phyloP scores from a whole-genome alignment of 1,284 basidiomycete species.

The Ceratobasidium sp. region DNA sequence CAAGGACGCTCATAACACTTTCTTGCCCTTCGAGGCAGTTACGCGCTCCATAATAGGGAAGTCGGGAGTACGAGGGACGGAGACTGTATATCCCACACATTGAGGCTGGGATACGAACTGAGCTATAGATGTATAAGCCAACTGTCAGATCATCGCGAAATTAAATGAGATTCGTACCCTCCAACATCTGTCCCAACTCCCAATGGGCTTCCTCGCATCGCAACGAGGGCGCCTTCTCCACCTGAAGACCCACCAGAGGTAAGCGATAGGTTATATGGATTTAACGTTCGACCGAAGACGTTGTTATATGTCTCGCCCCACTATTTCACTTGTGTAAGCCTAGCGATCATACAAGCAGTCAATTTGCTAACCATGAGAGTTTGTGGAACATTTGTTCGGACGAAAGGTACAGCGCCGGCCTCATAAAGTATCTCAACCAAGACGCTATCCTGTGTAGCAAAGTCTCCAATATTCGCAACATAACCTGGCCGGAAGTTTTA shows the following conservation, averaged over 20 bases:
- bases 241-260: conserved; percentile 70
- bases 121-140: conserved; percentile 54
- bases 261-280: conserved; percentile 65
- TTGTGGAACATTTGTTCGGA: conserved; percentile 77
- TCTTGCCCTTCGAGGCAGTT: conserved; percentile 77
- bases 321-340: conserved; percentile 46
- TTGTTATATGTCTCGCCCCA: conserved; percentile 71
- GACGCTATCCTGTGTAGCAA: conserved; percentile 64
- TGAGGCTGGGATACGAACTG: conserved; percentile 74
- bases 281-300: conserved; percentile 73
- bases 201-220: conserved; percentile 67
- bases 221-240: conserved; percentile 67
- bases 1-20: conserved; percentile 74
- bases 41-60: conserved; percentile 73
- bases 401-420: conserved; percentile 73
- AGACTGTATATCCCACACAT: conserved; percentile 76
- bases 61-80: conserved; percentile 73
- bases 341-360: too few species aligned
- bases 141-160: too few species aligned
- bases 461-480: conserved; percentile 70
- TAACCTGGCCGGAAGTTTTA: conserved; percentile 63
- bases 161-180: conserved; percentile 62
- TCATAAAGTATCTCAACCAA: conserved; percentile 68
- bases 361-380: conserved; percentile 64
- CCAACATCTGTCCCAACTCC: conserved; percentile 78